Percentiles rank a stretch among this genome's conserved stretches.
These are phyloP conservation scores for Aspergillus olivimuriae DNA, from an alignment of 495 filamentous ascomycete species.

Conservation along the genomic window DNA sequence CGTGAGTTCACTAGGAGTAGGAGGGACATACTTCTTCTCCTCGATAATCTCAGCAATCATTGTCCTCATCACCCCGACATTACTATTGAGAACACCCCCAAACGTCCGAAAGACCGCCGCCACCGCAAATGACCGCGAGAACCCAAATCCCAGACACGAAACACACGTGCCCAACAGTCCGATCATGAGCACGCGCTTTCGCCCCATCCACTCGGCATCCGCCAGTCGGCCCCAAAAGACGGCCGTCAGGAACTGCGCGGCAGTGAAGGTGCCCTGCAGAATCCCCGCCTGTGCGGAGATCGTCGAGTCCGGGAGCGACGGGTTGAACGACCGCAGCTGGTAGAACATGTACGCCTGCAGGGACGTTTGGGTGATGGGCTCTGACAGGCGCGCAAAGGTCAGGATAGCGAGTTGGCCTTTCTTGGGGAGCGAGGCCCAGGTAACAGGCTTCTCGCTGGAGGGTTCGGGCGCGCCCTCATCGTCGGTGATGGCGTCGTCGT, in stretches of 20 bases:
- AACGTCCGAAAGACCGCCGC: conserved; percentile 65
- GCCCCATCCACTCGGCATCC: conserved; percentile 60
- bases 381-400: conserved; percentile 67
- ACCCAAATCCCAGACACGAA: conserved; percentile 72
- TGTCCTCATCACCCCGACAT: conserved; percentile 74
- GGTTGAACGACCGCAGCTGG: conserved; percentile 62
- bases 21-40: conserved; percentile 51
- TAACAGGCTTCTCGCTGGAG: conserved; percentile 39
- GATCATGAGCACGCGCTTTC: conserved; percentile 72
- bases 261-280: conserved; percentile 68
- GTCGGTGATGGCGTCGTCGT: conserved; percentile 6
- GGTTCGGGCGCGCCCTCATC: conserved; percentile 1
- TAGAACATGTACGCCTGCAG: conserved; percentile 72
- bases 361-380: conserved; percentile 73
- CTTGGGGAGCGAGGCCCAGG: conserved; percentile 64
- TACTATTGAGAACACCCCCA: conserved; percentile 76
- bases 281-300: conserved; percentile 75
- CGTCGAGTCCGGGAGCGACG: conserved; percentile 53
- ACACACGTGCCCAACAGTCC: conserved; percentile 66
- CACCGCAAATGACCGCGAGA: conserved; percentile 59
- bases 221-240: conserved; percentile 74
- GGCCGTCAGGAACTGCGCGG: conserved; percentile 70
- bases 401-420: conserved; percentile 72
- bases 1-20: background rate
- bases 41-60: conserved; percentile 74